Evolutionary conservation across 148 eudicot genomes (phyloP).

Genomic region (Silene conica): DNA sequence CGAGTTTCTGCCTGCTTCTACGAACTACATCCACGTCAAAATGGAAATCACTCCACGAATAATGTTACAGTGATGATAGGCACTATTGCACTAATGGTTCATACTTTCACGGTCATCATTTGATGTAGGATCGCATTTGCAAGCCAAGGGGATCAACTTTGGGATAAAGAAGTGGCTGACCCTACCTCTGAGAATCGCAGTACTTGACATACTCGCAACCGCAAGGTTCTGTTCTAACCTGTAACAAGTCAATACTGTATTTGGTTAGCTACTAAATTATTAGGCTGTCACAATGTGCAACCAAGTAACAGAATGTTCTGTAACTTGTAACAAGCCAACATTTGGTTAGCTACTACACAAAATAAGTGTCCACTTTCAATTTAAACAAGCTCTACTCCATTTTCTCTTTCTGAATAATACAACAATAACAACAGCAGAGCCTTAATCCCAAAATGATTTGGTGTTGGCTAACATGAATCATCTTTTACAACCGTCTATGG

Average conservation of each 20-base stretch:
- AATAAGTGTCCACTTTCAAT: background rate
- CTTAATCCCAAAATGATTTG: no score
- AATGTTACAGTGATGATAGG: background rate
- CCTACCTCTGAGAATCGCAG: conserved; percentile 64
- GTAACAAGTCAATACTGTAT: conserved; percentile 14
- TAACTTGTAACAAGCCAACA: background rate
- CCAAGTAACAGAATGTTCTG: background rate
- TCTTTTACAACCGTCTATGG: no score
- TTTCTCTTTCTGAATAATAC: no score
- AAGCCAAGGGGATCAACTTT: background rate
- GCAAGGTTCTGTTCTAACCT: conserved; percentile 74
- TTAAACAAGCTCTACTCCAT: no score
- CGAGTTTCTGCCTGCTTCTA: background rate
- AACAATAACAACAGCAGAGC: no score
- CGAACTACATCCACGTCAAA: background rate
- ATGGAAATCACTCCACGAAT: background rate
- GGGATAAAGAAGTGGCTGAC: background rate
- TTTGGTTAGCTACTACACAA: background rate
- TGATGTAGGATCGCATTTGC: background rate
- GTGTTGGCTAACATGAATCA: no score
- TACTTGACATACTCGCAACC: conserved; percentile 50
- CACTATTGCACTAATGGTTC: background rate
- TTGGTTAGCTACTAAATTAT: background rate
- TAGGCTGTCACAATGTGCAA: background rate
- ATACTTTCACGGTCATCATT: background rate